Conservation (phyloP, 805 yeast species). For the Debaryomyces maramus region DNA sequence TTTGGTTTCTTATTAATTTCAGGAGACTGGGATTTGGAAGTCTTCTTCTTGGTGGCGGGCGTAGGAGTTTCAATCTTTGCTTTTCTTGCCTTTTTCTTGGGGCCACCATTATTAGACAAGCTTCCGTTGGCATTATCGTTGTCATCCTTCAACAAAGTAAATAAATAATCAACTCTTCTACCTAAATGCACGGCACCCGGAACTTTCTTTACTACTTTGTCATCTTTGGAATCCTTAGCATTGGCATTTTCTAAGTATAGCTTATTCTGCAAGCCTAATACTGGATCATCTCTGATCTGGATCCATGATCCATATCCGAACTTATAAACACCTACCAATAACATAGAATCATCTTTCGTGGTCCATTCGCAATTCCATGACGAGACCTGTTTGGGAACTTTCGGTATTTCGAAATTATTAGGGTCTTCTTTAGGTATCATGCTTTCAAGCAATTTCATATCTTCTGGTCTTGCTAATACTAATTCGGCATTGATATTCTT, state of each 20-base stretch:
- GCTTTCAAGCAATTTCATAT: conserved; percentile 64
- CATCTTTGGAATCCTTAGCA: conserved; percentile 16
- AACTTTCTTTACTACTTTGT: conserved; percentile 56
- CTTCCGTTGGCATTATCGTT: conserved; percentile 26
- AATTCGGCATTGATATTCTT: conserved; percentile 90
- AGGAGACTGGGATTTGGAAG: conserved; percentile 18
- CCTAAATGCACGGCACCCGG: conserved; percentile 93
- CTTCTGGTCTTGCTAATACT: conserved; percentile 79
- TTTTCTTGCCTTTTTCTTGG: conserved; percentile 18
- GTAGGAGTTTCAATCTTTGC: conserved; percentile 17
- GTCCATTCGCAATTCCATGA: conserved; percentile 94
- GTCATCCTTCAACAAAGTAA: conserved; percentile 66
- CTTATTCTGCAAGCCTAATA: conserved; percentile 81
- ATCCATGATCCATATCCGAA: conserved; percentile 97
- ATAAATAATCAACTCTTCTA: conserved; percentile 86
- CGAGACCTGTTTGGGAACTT: conserved; percentile 73
- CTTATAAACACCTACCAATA: conserved; percentile 82
- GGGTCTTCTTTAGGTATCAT: conserved; percentile 57
- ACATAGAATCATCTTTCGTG: conserved; percentile 77
- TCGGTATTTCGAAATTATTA: conserved; percentile 56
- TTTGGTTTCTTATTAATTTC: conserved; percentile 19
- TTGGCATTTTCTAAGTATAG: conserved; percentile 57
- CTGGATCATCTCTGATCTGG: conserved; percentile 93
- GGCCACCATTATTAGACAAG: conserved; percentile 9
- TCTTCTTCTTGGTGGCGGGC: conserved; percentile 17